Base-by-base conservation (phyloP, 495 filamentous ascomycete genomes). In the Aspergillus hancockii region DNA sequence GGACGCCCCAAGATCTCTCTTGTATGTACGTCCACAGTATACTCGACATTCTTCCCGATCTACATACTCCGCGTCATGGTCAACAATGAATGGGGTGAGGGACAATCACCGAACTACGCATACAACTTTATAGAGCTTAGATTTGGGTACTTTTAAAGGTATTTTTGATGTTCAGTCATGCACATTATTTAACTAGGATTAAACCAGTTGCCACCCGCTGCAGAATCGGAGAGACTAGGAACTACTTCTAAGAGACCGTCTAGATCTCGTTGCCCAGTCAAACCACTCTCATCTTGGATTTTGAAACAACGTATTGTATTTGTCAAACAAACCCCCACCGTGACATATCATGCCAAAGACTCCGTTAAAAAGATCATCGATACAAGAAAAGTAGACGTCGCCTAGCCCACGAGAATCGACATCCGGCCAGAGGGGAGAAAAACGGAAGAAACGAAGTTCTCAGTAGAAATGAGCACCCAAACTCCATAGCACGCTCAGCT, bases 321-420 rank as follows among this genome's bases (percentile, higher is more conserved):
- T 41, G 38, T 18, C 43, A 52, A 41, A 41, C 32, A 28, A n/a
- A 54, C 52, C 23, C 23, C 45, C 30, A 4, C 6, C 8, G 21
- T 34, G 34, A 34, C 18, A 34, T 34, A 32, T 30, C 30, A 32
- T 52, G 23, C 49, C 30, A 52, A 1, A 52, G 28, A 52, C n/a
- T 9, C 30, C 52, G 16, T 23, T 50, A 18, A 23, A 54, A 43
- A 55, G n/a, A 30, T 8, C n/a, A 23, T 55, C 40, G n/a, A 43
- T 41, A 7, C 32, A 36, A 8, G 32, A 10, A 36, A 18, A 43
- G 19, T 14, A 43, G 8, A 43, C 5, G n/a, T 43, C 9, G 40
- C n/a, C 32, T 8, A 14, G 32, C 32, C 32, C 32, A 9, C 9
- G 10, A 36, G 32, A 9, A 36, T 14, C 13, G 2, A 36, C 13